Conservation (phyloP, 352 stramenopile species). For the Pythium guiyangense region DNA sequence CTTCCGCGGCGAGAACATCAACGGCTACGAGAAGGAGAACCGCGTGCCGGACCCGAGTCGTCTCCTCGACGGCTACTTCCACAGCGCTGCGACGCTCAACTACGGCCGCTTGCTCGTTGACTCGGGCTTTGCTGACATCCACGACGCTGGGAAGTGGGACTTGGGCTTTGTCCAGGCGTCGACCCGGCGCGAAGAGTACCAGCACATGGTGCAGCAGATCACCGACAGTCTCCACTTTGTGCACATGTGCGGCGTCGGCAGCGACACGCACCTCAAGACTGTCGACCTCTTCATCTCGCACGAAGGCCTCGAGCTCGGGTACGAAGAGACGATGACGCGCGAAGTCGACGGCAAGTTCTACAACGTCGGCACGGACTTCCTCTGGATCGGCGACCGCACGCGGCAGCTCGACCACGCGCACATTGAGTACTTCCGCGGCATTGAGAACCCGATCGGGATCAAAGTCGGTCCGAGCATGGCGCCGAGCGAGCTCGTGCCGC, state of each 20-base stretch:
- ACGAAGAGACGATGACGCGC: slow-evolving; percentile 97
- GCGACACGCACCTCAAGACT: slow-evolving; percentile 88
- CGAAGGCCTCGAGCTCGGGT: slow-evolving; percentile 96
- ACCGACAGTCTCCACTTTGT: slow-evolving; percentile 97
- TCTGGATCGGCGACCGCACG: slow-evolving; percentile 99
- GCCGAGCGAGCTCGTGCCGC: slow-evolving; percentile 91
- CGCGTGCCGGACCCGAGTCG: slow-evolving; percentile 92
- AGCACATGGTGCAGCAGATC: slow-evolving; percentile 96
- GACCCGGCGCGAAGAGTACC: slow-evolving; percentile 91
- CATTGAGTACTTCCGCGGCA: slow-evolving; percentile 97
- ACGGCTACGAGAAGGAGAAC: slow-evolving; percentile 91
- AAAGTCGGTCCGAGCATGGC: slow-evolving; percentile 97
- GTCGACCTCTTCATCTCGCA: slow-evolving; percentile 98
- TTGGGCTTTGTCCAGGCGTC: slow-evolving; percentile 97
- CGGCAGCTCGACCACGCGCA: slow-evolving; percentile 97
- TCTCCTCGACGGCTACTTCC: slow-evolving; percentile 97
- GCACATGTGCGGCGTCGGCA: slow-evolving; percentile 93
- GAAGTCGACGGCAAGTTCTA: slow-evolving; percentile 94
- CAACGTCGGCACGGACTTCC: slow-evolving; percentile 97
- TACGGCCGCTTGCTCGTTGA: slow-evolving; percentile 94
- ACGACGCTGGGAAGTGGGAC: slow-evolving; percentile 96
- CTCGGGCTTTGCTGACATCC: slow-evolving; percentile 96
- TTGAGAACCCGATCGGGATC: slow-evolving; percentile 98
- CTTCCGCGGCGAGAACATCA: slow-evolving; percentile 99
- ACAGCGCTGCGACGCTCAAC: slow-evolving; percentile 97